These are phyloP conservation scores for Chlorella variabilis DNA, from an alignment of 163 green algal genomes.

Conservation along the genomic window DNA sequence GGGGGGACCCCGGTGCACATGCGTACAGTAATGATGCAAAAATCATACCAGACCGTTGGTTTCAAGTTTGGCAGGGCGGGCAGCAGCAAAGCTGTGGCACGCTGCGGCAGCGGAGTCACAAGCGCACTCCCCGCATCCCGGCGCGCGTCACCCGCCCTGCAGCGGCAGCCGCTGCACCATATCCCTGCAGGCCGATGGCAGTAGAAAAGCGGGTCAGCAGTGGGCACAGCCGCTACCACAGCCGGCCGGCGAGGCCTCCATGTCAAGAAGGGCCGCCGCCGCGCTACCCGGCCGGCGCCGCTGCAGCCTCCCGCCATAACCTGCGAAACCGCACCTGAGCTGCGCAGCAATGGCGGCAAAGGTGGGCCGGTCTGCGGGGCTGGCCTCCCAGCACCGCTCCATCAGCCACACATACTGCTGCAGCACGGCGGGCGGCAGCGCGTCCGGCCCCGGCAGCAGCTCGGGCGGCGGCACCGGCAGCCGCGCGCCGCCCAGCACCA, in stretches of 20 bases:
- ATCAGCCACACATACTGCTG: not conserved
- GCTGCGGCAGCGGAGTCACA: no score
- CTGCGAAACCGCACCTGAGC: not conserved
- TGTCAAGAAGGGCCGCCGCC: no score
- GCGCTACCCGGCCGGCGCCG: no score
- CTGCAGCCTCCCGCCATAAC: no score
- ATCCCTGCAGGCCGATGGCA: not conserved
- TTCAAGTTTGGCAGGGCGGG: no score
- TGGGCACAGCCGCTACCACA: not conserved
- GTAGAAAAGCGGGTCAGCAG: not conserved
- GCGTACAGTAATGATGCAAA: no score
- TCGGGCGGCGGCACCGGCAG: conserved; percentile 1
- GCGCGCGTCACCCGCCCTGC: no score
- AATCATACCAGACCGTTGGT: no score
- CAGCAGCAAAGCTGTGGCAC: no score
- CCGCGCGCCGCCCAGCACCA: not conserved
- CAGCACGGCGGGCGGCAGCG: not conserved
- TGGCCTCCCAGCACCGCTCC: not conserved
- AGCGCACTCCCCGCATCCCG: no score
- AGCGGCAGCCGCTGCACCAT: not conserved
- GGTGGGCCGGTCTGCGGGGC: not conserved
- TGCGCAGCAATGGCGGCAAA: not conserved
- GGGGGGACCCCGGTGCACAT: no score
- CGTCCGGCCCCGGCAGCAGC: not conserved
- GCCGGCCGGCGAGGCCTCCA: no score